Conservation (phyloP, 2,329 filamentous ascomycete species). For the Diaporthe longicolla region DNA sequence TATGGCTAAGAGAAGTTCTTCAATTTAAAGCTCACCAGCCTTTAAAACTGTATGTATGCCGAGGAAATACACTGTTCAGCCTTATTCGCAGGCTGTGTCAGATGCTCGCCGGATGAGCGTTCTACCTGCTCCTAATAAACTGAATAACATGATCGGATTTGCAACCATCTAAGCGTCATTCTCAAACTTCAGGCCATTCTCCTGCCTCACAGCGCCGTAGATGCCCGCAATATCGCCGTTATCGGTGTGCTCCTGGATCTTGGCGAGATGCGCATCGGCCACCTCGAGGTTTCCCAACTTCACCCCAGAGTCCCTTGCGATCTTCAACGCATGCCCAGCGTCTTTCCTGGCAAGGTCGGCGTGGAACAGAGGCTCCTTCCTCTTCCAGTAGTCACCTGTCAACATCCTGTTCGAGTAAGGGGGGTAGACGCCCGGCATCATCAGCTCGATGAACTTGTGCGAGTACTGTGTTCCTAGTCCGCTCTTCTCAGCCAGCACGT, state of each 20-base stretch:
- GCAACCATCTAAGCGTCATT: conserved; percentile 60
- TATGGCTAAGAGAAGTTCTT: not conserved
- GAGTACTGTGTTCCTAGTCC: conserved; percentile 80
- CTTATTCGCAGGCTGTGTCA: not conserved
- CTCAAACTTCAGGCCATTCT: conserved; percentile 81
- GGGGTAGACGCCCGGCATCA: conserved; percentile 83
- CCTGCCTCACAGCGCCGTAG: conserved; percentile 83
- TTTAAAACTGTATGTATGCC: not conserved
- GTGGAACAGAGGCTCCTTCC: conserved; percentile 84
- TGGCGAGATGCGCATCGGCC: conserved; percentile 76
- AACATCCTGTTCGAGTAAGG: conserved; percentile 83
- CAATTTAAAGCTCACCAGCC: not conserved
- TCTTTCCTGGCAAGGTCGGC: conserved; percentile 90
- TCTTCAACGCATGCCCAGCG: conserved; percentile 76
- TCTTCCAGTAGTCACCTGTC: conserved; percentile 81
- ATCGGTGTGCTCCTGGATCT: conserved; percentile 74
- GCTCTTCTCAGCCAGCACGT: conserved; percentile 84
- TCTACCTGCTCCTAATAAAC: no score
- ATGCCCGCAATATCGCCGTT: conserved; percentile 86
- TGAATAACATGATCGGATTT: not conserved
- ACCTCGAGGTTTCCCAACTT: conserved; percentile 76
- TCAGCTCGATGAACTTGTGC: conserved; percentile 77
- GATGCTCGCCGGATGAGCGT: no score
- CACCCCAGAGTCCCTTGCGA: conserved; percentile 75
- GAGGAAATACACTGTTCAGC: not conserved